A percentile compares a stretch with the other conserved stretches of the same genome.
Evolutionary conservation across 2,329 filamentous ascomycete genomes (phyloP).

Genomic region (Lasiodiplodia theobromae): DNA sequence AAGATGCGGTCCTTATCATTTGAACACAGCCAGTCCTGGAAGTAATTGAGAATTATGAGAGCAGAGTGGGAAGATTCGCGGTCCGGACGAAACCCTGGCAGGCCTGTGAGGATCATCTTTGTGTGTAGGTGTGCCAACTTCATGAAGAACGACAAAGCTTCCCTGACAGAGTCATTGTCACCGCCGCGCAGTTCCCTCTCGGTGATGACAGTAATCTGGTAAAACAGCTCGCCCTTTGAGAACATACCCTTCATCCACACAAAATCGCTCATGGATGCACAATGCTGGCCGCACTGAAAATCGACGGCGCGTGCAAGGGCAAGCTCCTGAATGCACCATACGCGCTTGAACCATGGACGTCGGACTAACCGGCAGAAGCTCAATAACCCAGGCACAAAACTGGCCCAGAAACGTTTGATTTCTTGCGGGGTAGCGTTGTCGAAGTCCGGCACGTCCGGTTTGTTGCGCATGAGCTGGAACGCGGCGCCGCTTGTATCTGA

Average conservation of each 20-base stretch:
- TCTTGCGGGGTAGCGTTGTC: background rate
- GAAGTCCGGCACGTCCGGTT: background rate
- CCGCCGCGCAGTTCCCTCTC: no score
- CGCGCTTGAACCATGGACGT: slow-evolving; percentile 36
- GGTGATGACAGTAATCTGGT: no score
- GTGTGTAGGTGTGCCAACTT: background rate
- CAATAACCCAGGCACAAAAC: background rate
- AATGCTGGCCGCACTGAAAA: background rate
- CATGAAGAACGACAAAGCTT: background rate
- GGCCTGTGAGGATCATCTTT: no score
- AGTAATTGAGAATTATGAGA: no score
- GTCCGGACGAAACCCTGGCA: no score
- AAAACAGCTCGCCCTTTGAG: no score
- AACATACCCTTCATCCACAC: no score
- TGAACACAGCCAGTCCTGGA: background rate
- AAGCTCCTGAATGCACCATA: slow-evolving; percentile 40
- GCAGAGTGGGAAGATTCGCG: no score
- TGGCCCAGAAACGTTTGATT: fast-evolving
- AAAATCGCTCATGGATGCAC: background rate
- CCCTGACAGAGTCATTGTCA: no score
- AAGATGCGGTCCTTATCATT: background rate
- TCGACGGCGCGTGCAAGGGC: slow-evolving; percentile 18
- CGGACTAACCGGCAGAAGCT: slow-evolving; percentile 34
- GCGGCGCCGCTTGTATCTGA: slow-evolving; percentile 32
- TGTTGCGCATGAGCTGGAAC: slow-evolving; percentile 31